Evolutionary conservation across 352 stramenopile species (phyloP), one percentile per base, ranked within the genome.

Genomic region (Globisporangium polare): DNA sequence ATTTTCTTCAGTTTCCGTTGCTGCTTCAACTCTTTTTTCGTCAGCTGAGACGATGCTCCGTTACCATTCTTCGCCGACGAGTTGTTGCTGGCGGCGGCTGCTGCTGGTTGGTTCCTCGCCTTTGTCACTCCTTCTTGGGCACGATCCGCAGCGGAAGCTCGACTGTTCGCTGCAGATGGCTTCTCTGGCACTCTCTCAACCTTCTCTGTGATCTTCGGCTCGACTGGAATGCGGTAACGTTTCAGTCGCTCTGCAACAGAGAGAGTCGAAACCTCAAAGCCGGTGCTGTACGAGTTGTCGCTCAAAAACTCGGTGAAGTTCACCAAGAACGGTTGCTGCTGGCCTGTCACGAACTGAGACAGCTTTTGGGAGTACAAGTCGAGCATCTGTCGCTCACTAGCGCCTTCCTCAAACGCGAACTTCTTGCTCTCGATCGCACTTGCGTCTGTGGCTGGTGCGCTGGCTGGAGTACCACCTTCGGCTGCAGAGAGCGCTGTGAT

Each of bases 241-340:
- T 80, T 80, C 22, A 95, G 63, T 8, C 86, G 73, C 57, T 91
- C 78, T 8, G 78, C 72, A 15, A 92, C 74, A 0, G 83, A 83
- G 1, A 89, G 53, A 1, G 78, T 88, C 3, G 81, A 89, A 1
- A 86, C 68, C 63, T 91, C 69, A 58, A 89, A 95, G 0, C 83
- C 87, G 1, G 82, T 92, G 59, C 81, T 94, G 66, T 81, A 94
- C 27, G 77, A 77, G 50, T 94, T 95, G 53, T 95, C 87, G 52
- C 66, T 78, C 6, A 95, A 61, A 18, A 90, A 73, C 39, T 75
- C 73, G 5, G 78, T 62, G 53, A 91, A 92, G 61, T 94, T 77
- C 12, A 95, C 56, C 46, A 95, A 56, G 55, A 95, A 94, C 33
- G 85, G 85, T n/a, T 83, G 79, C 53, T 94, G 85, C 54, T 90